phyloP scores from a whole-genome alignment of 78 protist genomes.

The Dictyostelium brefeldianum region DNA sequence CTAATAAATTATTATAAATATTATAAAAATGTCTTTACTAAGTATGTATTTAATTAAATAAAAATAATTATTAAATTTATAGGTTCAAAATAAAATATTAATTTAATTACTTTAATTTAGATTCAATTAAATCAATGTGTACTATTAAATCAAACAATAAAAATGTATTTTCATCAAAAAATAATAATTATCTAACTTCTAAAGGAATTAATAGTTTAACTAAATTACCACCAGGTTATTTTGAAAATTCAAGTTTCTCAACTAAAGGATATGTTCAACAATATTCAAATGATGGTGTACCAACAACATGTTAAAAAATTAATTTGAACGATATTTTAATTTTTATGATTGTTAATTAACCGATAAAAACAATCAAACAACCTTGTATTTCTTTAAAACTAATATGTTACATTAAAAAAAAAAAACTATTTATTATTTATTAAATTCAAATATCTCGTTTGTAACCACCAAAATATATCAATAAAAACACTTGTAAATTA shows the following conservation, averaged over 20 bases:
- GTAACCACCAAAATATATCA: no score
- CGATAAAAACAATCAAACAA: no score
- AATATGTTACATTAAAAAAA: no score
- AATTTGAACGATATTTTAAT: no score
- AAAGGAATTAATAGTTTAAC: background rate
- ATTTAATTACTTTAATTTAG: background rate
- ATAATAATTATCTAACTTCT: background rate
- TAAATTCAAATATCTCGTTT: no score
- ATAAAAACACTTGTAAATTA: no score
- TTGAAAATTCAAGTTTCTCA: background rate
- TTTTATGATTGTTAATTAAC: no score
- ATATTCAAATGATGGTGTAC: slow-evolving; percentile 6
- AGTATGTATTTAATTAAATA: background rate
- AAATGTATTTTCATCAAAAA: background rate
- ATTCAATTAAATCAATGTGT: background rate
- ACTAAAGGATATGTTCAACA: slow-evolving; percentile 5
- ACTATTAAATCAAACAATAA: background rate
- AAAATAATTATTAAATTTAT: background rate
- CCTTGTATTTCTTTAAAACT: no score
- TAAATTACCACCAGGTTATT: slow-evolving; percentile 27
- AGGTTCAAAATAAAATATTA: background rate
- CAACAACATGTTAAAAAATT: slow-evolving; percentile 2
- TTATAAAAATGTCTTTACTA: background rate
- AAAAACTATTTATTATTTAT: no score
- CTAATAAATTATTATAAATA: background rate